phyloP scores from a whole-genome alignment of 1,284 basidiomycete species.

The Sutorius eximius region DNA sequence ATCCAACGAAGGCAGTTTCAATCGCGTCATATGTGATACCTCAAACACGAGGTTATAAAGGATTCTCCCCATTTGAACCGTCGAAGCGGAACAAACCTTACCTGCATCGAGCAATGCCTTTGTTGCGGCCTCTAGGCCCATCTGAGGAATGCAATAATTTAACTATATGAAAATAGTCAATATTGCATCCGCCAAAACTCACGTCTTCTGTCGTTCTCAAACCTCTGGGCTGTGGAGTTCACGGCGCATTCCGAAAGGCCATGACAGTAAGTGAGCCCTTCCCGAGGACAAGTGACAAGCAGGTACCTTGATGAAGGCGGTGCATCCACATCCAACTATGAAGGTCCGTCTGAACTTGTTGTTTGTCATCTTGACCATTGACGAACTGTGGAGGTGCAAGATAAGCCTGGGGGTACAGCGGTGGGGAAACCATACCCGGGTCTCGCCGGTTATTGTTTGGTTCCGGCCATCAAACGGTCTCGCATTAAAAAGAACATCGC shows the following conservation, averaged over 20 bases:
- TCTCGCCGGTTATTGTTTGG: not conserved
- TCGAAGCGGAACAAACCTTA: not conserved
- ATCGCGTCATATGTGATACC: constrained; percentile 80
- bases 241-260: not conserved
- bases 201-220: constrained; percentile 28
- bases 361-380: constrained; percentile 6
- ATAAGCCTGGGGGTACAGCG: not conserved
- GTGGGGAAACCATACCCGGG: not conserved
- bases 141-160: constrained; percentile 5
- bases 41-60: constrained; percentile 23
- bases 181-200: not conserved
- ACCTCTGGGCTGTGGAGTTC: constrained; percentile 21
- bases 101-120: constrained; percentile 27
- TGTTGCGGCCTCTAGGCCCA: constrained; percentile 21
- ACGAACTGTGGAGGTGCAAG: not conserved
- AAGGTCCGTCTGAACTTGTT: constrained; percentile 24
- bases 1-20: constrained; percentile 78
- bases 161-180: not conserved
- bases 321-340: constrained; percentile 28
- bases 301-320: constrained; percentile 26
- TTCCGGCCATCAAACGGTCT: not conserved
- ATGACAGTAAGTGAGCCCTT: not conserved
- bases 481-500: no score
- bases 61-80: not conserved
- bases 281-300: not conserved